Evolutionary conservation across 192 early-diverging fungal species (phyloP), one percentile per base, ranked within the genome.

Genomic region (Obelidium mucronatum): DNA sequence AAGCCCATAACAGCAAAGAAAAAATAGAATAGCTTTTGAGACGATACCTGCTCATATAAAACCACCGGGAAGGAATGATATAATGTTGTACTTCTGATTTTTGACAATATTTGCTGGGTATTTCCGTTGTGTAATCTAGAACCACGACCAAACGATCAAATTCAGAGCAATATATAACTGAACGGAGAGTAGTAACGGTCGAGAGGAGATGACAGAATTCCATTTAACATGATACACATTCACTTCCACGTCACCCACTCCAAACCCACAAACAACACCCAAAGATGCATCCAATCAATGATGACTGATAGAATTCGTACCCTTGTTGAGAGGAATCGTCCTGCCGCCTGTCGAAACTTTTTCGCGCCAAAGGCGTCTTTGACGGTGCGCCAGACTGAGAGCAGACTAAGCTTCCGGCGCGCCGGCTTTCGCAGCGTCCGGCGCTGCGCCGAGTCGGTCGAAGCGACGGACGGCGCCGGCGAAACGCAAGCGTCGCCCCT

Each of bases 61-160:
- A 98, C 95, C 78, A 93, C 94, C 73, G 96, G 96, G 8, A 60
- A 97, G 63, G 73, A 99, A 99, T 5, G 94, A 93, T 22, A 92
- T 54, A 35, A 92, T 37, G 68, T 88, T 96, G 87, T 99, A 99
- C 82, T 98, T 98, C 77, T 96, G 94, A 83, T 97, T 97, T 55
- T 89, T 83, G 11, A 96, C 88, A 37, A 93, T 86, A 82, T 98
- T 98, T 2, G 90, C 89, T 26, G 93, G 48, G 52, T 63, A 80
- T 3, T 40, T 70, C n/a, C n/a, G n/a, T n/a, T n/a, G n/a, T n/a
- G n/a, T n/a, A n/a, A n/a, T n/a, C n/a, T n/a, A n/a, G n/a, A n/a
- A n/a, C n/a, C n/a, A n/a, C n/a, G n/a, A n/a, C n/a, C n/a, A 33
- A 52, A 22, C 24, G 56, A 59, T 6, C 44, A 19, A 19, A 48